phyloP scores from a whole-genome alignment of 768 basidiomycete genomes.

The Lentinula aciculospora region DNA sequence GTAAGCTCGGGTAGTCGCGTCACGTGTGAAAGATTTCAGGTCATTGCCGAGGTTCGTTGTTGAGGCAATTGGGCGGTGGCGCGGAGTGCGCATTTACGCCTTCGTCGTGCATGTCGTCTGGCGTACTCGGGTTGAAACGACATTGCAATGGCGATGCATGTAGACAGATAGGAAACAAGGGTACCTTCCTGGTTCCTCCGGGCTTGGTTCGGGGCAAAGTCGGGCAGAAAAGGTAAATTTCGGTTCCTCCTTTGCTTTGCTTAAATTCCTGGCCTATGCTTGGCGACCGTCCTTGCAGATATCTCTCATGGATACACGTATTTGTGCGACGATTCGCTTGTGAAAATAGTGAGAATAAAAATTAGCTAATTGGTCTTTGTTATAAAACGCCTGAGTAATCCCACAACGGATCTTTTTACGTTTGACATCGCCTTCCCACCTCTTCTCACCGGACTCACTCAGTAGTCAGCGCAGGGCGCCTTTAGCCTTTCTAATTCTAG shows the following conservation, averaged over 20 bases:
- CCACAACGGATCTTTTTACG: not conserved
- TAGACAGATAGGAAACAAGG: not conserved
- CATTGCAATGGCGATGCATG: not conserved
- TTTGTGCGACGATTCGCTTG: not conserved
- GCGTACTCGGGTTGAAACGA: not conserved
- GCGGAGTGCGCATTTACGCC: not conserved
- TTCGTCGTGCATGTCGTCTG: not conserved
- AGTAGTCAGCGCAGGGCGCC: conserved; percentile 6
- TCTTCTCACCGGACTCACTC: not conserved
- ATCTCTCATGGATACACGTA: not conserved
- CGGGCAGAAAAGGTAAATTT: not conserved
- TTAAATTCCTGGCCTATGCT: not conserved
- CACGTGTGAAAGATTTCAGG: no score
- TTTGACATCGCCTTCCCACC: conserved; percentile 1
- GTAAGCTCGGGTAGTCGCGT: no score
- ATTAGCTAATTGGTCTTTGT: conserved; percentile 1
- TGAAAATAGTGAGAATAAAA: not conserved
- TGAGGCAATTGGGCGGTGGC: not conserved
- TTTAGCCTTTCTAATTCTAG: not conserved
- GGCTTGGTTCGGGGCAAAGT: not conserved
- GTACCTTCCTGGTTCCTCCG: not conserved
- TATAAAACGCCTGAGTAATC: conserved; percentile 1
- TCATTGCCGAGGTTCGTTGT: no score
- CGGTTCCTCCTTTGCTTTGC: not conserved
- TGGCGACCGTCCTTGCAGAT: not conserved